Conservation (phyloP, 805 yeast species). For the Starmera dryadoides region DNA sequence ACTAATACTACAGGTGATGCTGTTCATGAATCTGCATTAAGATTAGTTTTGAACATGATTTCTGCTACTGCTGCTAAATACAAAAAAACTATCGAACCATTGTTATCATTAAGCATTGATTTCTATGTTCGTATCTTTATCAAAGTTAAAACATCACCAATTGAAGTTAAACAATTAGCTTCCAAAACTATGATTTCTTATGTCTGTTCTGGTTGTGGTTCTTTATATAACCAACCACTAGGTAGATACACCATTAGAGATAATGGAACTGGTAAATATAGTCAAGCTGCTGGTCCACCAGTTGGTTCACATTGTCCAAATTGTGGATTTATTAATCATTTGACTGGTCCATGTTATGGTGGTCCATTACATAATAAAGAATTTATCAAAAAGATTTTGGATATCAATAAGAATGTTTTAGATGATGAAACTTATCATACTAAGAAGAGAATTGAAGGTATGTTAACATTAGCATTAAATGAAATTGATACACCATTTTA, state of each 20-base stretch:
- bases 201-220: slow-evolving; percentile 83
- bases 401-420: slow-evolving; percentile 39
- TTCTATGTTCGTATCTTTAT: slow-evolving; percentile 86
- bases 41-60: slow-evolving; percentile 73
- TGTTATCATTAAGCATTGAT: slow-evolving; percentile 80
- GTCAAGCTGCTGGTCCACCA: slow-evolving; percentile 59
- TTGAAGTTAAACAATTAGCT: slow-evolving; percentile 72
- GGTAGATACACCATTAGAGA: slow-evolving; percentile 51
- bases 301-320: slow-evolving; percentile 55
- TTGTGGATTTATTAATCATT: slow-evolving; percentile 64
- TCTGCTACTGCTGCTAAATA: slow-evolving; percentile 85
- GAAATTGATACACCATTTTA: slow-evolving; percentile 77
- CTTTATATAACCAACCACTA: slow-evolving; percentile 62
- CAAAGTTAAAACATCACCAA: slow-evolving; percentile 69
- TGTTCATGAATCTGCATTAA: slow-evolving; percentile 87
- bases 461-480: slow-evolving; percentile 75
- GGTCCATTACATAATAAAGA: slow-evolving; percentile 65
- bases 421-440: slow-evolving; percentile 66
- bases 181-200: slow-evolving; percentile 71
- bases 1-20: slow-evolving; percentile 79
- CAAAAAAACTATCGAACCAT: slow-evolving; percentile 81
- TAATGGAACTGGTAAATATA: slow-evolving; percentile 42
- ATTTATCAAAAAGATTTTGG: slow-evolving; percentile 59
- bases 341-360: slow-evolving; percentile 97
- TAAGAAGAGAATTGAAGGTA: slow-evolving; percentile 78